Conservation (phyloP, 108 stramenopile species). For the Nannochloropsis salina region DNA sequence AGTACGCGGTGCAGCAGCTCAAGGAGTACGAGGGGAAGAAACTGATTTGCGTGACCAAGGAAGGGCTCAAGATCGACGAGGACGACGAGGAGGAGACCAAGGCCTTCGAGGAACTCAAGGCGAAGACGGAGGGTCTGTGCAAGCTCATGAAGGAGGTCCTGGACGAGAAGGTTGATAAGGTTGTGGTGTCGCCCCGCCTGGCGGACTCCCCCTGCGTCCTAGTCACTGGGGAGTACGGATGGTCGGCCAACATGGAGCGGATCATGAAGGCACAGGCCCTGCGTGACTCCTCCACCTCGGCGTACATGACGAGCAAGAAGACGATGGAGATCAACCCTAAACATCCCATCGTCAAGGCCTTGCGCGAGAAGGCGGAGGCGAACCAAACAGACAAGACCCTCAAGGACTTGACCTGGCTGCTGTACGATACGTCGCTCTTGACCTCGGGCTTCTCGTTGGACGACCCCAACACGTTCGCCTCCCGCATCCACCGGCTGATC, state of each 20-base stretch:
- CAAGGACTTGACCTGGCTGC: slow-evolving; percentile 99
- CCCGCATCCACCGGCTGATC: slow-evolving; percentile 93
- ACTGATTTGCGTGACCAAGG: slow-evolving; percentile 98
- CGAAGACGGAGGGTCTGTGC: slow-evolving; percentile 91
- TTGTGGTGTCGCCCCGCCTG: slow-evolving; percentile 95
- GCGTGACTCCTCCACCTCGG: slow-evolving; percentile 89
- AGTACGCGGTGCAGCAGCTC: slow-evolving; percentile 99
- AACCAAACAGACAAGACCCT: slow-evolving; percentile 99
- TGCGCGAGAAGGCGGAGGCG: slow-evolving; percentile 97
- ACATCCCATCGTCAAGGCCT: slow-evolving; percentile 95
- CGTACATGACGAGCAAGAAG: slow-evolving; percentile 99
- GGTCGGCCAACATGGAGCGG: slow-evolving; percentile 99
- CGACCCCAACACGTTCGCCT: slow-evolving; percentile 97
- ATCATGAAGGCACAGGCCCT: slow-evolving; percentile 99
- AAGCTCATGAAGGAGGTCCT: slow-evolving; percentile 99
- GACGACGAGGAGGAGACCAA: slow-evolving; percentile 95
- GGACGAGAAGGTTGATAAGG: slow-evolving; percentile 99
- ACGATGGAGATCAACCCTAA: slow-evolving; percentile 99
- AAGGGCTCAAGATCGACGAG: slow-evolving; percentile 82
- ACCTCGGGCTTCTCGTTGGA: slow-evolving; percentile 98
- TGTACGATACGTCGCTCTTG: slow-evolving; percentile 97
- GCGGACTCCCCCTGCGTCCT: slow-evolving; percentile 97
- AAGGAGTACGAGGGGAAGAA: slow-evolving; percentile 99
- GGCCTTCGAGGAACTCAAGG: slow-evolving; percentile 96
- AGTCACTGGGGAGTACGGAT: slow-evolving; percentile 99